Conservation (phyloP, 768 basidiomycete genomes). For the Rossbeevera mucosa region DNA sequence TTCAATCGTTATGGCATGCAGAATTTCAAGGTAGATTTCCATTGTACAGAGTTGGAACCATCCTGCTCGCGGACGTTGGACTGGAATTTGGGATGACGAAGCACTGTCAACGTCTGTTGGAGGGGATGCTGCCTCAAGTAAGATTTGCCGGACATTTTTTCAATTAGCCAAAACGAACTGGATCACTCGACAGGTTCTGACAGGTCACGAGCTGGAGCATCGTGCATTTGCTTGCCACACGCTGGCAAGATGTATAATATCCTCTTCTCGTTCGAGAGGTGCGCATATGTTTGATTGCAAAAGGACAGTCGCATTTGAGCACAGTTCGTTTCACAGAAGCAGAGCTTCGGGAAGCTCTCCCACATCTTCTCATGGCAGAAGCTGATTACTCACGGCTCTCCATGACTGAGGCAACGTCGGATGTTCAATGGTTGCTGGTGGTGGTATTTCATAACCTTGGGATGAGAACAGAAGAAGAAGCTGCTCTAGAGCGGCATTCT, state of each 20-base stretch:
- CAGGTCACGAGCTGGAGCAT: constrained; percentile 69
- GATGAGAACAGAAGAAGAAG: constrained; percentile 51
- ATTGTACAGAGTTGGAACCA: constrained; percentile 62
- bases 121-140: constrained; percentile 82
- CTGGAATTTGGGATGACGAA: constrained; percentile 74
- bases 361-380: constrained; percentile 60
- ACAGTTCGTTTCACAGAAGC: constrained; percentile 21
- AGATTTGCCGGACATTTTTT: constrained; percentile 10
- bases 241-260: constrained; percentile 70
- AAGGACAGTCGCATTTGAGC: constrained; percentile 13
- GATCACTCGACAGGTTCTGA: constrained; percentile 49
- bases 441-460: constrained; percentile 70
- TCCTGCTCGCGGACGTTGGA: constrained; percentile 73
- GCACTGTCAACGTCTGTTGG: constrained; percentile 57
- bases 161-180: neutral
- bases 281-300: constrained; percentile 13
- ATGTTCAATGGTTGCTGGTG: constrained; percentile 69
- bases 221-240: constrained; percentile 72
- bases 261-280: constrained; percentile 48
- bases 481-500: constrained; percentile 45
- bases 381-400: constrained; percentile 58
- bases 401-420: constrained; percentile 54
- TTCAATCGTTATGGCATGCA: constrained; percentile 73
- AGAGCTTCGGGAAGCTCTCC: constrained; percentile 51
- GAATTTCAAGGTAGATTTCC: constrained; percentile 71